These are phyloP conservation scores for Phytophthora rubi DNA, from an alignment of 352 stramenopile genomes.

Conservation along the genomic window DNA sequence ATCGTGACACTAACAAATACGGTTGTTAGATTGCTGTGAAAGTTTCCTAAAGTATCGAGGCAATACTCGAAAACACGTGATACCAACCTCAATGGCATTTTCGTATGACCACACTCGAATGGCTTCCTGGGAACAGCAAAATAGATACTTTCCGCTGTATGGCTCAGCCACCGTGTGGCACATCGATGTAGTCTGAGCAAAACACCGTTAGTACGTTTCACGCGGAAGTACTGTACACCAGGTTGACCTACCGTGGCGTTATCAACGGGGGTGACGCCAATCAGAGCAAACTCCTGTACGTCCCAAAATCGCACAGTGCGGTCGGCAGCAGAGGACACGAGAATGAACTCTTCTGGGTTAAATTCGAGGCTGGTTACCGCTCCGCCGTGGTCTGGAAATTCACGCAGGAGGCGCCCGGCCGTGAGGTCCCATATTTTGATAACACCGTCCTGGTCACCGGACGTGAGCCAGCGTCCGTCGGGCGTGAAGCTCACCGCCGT, in stretches of 20 bases:
- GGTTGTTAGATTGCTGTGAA: neutral
- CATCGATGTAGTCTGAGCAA: slow-evolving; percentile 76
- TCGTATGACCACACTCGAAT: slow-evolving; percentile 89
- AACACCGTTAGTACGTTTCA: neutral
- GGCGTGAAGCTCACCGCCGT: slow-evolving; percentile 83
- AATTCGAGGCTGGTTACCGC: slow-evolving; percentile 86
- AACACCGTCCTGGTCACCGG: slow-evolving; percentile 67
- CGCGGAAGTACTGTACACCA: neutral
- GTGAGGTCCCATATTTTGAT: slow-evolving; percentile 90
- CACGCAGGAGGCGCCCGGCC: slow-evolving; percentile 70
- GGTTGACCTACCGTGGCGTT: slow-evolving; percentile 62
- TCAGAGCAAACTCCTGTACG: slow-evolving; percentile 83
- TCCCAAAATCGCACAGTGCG: slow-evolving; percentile 88
- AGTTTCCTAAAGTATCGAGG: neutral
- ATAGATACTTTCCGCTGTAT: slow-evolving; percentile 80
- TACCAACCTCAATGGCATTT: slow-evolving; percentile 70
- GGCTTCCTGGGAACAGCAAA: slow-evolving; percentile 78
- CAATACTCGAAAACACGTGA: neutral
- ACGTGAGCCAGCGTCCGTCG: slow-evolving; percentile 86
- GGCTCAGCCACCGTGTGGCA: slow-evolving; percentile 79
- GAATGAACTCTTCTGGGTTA: slow-evolving; percentile 87
- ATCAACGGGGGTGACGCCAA: slow-evolving; percentile 81
- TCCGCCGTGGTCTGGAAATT: slow-evolving; percentile 79
- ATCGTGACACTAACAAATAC: slow-evolving; percentile 66
- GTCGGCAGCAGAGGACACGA: slow-evolving; percentile 79